Conservation (phyloP, 2,329 filamentous ascomycete genomes). For the Pochonia chlamydosporia region DNA sequence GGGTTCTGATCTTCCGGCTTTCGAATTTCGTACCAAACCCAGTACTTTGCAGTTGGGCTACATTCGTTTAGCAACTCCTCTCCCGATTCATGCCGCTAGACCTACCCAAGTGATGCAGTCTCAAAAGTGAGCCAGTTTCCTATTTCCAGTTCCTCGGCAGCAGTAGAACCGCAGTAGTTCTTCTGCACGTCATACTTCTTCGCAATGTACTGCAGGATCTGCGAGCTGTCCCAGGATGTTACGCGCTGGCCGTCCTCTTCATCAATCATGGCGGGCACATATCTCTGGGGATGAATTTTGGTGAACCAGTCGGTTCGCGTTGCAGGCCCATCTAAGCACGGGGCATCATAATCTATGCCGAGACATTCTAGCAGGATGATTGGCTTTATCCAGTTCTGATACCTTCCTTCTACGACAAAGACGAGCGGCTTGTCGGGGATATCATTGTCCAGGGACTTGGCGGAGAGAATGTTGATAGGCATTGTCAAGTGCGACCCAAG, state of each 20-base stretch:
- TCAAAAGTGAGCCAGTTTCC: slow-evolving; percentile 9
- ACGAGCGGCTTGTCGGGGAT: slow-evolving; percentile 7
- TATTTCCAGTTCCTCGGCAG: slow-evolving; percentile 3
- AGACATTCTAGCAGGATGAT: slow-evolving; percentile 7
- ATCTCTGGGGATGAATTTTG: slow-evolving; percentile 8
- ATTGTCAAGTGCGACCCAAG: neutral
- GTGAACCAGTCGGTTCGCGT: slow-evolving; percentile 7
- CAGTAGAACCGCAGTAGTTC: neutral
- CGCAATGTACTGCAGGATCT: slow-evolving; percentile 5
- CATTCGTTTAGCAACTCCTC: neutral
- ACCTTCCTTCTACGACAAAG: slow-evolving; percentile 6
- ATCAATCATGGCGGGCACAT: slow-evolving; percentile 8
- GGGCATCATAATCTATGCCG: slow-evolving; percentile 2
- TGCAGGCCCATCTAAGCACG: slow-evolving; percentile 4
- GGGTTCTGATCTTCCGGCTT: slow-evolving; percentile 6
- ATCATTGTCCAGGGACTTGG: slow-evolving; percentile 4
- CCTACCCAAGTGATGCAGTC: slow-evolving; percentile 8
- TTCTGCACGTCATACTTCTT: slow-evolving; percentile 5
- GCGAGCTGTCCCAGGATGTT: slow-evolving; percentile 8
- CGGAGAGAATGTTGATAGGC: slow-evolving; percentile 5
- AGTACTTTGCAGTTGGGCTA: slow-evolving; percentile 7
- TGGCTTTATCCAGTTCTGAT: slow-evolving; percentile 10
- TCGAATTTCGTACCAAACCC: slow-evolving; percentile 8
- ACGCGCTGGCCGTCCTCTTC: slow-evolving; percentile 4
- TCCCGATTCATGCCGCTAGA: neutral